Evolutionary conservation across 1,139 yeast species (phyloP).

Genomic region (Zhuliangozyma parablackwelliae): DNA sequence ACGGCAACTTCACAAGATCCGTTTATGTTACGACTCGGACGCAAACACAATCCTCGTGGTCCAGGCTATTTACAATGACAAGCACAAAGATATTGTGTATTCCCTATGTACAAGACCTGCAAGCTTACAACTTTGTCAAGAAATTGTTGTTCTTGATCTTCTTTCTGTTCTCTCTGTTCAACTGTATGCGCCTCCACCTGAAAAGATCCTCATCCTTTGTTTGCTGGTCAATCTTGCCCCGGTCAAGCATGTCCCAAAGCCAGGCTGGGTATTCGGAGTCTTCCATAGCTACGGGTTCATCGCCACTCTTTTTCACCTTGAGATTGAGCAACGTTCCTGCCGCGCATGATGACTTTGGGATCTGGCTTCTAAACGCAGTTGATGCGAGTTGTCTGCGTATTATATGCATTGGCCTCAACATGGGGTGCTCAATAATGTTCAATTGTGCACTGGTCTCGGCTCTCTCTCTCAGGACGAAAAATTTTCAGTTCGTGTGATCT

Average conservation of each 20-base stretch:
- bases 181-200: constrained; percentile 62
- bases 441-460: too few species aligned
- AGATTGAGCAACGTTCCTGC: constrained; percentile 83
- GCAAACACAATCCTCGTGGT: constrained; percentile 34
- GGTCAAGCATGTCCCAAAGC: constrained; percentile 88
- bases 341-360: constrained; percentile 39
- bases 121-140: constrained; percentile 43
- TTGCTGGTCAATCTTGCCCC: constrained; percentile 47
- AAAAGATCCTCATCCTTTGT: constrained; percentile 57
- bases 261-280: constrained; percentile 91
- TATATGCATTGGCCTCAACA: constrained; percentile 3
- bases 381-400: constrained; percentile 3
- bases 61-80: constrained; percentile 27
- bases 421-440: neutral
- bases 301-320: constrained; percentile 71
- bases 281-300: constrained; percentile 85
- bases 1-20: constrained; percentile 36
- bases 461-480: constrained; percentile 1
- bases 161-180: constrained; percentile 63
- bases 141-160: constrained; percentile 78
- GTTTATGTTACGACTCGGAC: constrained; percentile 37
- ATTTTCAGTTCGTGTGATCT: constrained; percentile 26
- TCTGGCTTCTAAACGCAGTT: constrained; percentile 2
- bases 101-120: too few species aligned
- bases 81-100: constrained; percentile 6